Percentiles rank a stretch among this genome's conserved stretches.
These are phyloP conservation scores for Chlamydomonas sp. DNA, from an alignment of 139 green algal genomes.

Conservation along the genomic window DNA sequence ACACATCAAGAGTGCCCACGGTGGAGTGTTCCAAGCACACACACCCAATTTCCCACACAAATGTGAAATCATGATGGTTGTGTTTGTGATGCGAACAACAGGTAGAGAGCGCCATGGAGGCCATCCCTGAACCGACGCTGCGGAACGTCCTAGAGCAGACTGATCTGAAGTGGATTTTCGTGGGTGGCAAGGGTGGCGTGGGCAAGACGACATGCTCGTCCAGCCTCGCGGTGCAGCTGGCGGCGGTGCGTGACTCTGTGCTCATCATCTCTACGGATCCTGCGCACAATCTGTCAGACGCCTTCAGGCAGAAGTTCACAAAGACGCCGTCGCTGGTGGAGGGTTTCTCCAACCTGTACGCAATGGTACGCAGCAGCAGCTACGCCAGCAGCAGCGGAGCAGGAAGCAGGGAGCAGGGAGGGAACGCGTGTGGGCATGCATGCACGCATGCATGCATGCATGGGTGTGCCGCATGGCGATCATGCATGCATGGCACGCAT, in stretches of 20 bases:
- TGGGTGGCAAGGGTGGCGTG: constrained; percentile 86
- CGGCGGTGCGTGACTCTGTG: constrained; percentile 66
- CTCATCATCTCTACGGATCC: constrained; percentile 95
- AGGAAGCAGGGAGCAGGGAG: too few species aligned
- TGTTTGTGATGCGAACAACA: too few species aligned
- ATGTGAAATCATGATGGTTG: too few species aligned
- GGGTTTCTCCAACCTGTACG: constrained; percentile 87
- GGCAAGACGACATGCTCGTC: constrained; percentile 86
- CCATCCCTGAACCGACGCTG: constrained; percentile 63
- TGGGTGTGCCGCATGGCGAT: neutral
- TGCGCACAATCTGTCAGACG: constrained; percentile 93
- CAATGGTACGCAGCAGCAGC: constrained; percentile 71
- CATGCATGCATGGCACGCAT: neutral
- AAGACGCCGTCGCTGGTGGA: constrained; percentile 69
- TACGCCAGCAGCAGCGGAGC: too few species aligned
- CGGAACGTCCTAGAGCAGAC: constrained; percentile 82
- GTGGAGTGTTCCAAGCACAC: too few species aligned
- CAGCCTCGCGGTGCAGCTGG: constrained; percentile 81
- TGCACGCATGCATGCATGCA: neutral
- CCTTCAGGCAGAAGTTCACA: constrained; percentile 94
- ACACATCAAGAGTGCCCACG: too few species aligned
- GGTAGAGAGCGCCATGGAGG: too few species aligned
- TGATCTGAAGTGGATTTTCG: constrained; percentile 91
- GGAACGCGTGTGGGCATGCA: neutral
- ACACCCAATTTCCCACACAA: too few species aligned